Evolutionary conservation across 352 stramenopile genomes (phyloP), one percentile per base, ranked within the genome.

Genomic region (Elongisporangium senticosum): DNA sequence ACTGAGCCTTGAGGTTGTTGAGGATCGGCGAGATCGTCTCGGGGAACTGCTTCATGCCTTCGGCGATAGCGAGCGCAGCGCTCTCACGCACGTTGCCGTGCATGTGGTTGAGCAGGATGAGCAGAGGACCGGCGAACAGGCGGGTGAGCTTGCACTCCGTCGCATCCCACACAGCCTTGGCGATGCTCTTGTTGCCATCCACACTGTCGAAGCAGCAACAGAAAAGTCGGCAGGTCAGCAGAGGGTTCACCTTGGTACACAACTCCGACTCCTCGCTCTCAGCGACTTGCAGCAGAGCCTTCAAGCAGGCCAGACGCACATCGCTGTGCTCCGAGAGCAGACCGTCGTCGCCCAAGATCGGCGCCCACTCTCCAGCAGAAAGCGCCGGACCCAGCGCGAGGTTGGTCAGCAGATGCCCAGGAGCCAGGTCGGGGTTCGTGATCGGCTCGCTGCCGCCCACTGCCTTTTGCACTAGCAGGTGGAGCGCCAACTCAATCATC

Each of bases 31-130:
- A 85, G 56, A 89, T 76, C 19, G 77, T 81, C 63, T 93, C 75
- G 0, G 83, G 83, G 72, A 90, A 93, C 58, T 87, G 81, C 48
- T 73, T 75, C 79, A 96, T 87, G 40, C 83, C 89, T 24, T 87
- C 72, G 3, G 87, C 87, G 33, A 97, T 74, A 19, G 86, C 86
- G 17, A 87, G 71, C 37, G 81, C 79, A 10, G 87, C 87, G 7
- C 78, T 88, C 58, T 89, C 79, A 33, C 89, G 87, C 4, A 96
- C 86, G 52, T 89, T 89, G 22, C 56, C 67, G 51, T 87, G 72
- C 13, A 65, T 53, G 68, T 97, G 89, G 57, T 86, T 84, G 6
- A 97, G 64, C 52, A 97, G 58, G 39, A 75, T 67, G 13, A 94
- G 71, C 48, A 96, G 53, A 4, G 76, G 72, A 1, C 72, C 83